phyloP scores from a whole-genome alignment of 2,329 filamentous ascomycete genomes.

The Coniochaeta pulveracea region DNA sequence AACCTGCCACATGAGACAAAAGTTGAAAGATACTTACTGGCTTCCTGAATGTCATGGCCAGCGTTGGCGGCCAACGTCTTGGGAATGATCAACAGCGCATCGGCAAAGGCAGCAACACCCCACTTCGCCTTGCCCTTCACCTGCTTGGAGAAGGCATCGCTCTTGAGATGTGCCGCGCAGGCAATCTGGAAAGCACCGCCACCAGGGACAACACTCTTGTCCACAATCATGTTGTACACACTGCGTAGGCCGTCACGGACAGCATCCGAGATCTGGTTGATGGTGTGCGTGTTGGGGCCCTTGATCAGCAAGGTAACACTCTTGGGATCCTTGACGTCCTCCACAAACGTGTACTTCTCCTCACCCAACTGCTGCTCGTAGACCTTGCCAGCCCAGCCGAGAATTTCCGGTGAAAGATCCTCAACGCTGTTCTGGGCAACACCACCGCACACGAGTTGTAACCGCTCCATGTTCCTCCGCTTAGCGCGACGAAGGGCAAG shows the following conservation, averaged over 20 bases:
- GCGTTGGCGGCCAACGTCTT: slow-evolving; percentile 96
- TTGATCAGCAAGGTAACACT: slow-evolving; percentile 97
- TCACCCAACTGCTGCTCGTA: slow-evolving; percentile 97
- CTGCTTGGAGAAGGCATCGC: slow-evolving; percentile 74
- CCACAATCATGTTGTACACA: slow-evolving; percentile 99
- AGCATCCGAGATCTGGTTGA: slow-evolving; percentile 91
- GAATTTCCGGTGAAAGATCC: slow-evolving; percentile 73
- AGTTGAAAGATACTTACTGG: slow-evolving; percentile 47
- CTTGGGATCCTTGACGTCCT: slow-evolving; percentile 98
- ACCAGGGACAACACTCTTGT: slow-evolving; percentile 87
- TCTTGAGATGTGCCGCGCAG: slow-evolving; percentile 76
- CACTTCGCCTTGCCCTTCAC: slow-evolving; percentile 98
- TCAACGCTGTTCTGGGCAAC: slow-evolving; percentile 92
- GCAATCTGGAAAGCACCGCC: slow-evolving; percentile 94
- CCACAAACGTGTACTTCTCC: slow-evolving; percentile 98
- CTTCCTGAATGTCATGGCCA: slow-evolving; percentile 93
- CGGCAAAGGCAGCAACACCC: slow-evolving; percentile 89
- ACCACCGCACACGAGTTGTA: slow-evolving; percentile 91
- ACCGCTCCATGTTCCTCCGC: slow-evolving; percentile 96
- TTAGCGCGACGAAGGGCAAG: slow-evolving; percentile 89
- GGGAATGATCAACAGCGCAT: slow-evolving; percentile 88
- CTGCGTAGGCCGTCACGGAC: slow-evolving; percentile 90
- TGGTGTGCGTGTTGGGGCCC: slow-evolving; percentile 93
- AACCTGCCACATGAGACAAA: background rate
- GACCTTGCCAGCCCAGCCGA: slow-evolving; percentile 92